These are phyloP conservation scores for bread wheat (Triticum aestivum) DNA, from an alignment of 176 grass and related monocot species.

Conservation along the genomic window DNA sequence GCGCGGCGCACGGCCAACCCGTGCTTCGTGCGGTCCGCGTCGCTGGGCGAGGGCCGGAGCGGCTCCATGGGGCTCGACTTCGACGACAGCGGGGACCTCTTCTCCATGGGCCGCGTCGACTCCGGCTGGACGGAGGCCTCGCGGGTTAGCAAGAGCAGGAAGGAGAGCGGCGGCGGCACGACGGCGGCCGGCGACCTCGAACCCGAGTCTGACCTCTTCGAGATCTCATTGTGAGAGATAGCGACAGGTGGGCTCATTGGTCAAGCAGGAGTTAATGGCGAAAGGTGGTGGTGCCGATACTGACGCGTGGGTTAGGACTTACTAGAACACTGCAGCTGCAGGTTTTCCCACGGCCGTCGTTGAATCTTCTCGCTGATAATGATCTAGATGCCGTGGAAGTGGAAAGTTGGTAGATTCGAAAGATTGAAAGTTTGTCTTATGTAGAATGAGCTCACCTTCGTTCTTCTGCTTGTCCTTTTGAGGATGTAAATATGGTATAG, in stretches of 20 bases:
- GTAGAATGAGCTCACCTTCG: conserved; percentile 22
- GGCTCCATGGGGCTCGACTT: conserved; percentile 33
- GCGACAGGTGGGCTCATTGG: conserved; percentile 38
- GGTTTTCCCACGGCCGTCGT: background rate
- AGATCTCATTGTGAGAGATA: conserved; percentile 72
- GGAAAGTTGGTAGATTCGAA: conserved; percentile 25
- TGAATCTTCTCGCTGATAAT: conserved; percentile 1
- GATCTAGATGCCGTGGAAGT: conserved; percentile 33
- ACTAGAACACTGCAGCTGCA: conserved; percentile 15
- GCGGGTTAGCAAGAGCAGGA: conserved; percentile 48
- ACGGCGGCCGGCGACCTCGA: conserved; percentile 47
- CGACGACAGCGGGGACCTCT: conserved; percentile 92
- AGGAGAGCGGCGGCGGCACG: conserved; percentile 31
- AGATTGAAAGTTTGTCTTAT: conserved; percentile 32
- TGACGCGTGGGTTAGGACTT: conserved; percentile 45
- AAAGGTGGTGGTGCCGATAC: background rate
- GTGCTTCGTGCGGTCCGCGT: conserved; percentile 62
- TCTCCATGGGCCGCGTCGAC: conserved; percentile 88
- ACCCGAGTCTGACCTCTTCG: conserved; percentile 80
- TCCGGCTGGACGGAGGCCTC: conserved; percentile 52
- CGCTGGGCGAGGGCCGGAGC: conserved; percentile 7
- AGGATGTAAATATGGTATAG: conserved; percentile 12
- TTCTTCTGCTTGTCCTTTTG: background rate
- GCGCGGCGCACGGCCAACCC: conserved; percentile 66
- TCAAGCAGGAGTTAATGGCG: conserved; percentile 48